phyloP scores from a whole-genome alignment of 2,329 filamentous ascomycete species.

The Arthrobotrys musiformis region DNA sequence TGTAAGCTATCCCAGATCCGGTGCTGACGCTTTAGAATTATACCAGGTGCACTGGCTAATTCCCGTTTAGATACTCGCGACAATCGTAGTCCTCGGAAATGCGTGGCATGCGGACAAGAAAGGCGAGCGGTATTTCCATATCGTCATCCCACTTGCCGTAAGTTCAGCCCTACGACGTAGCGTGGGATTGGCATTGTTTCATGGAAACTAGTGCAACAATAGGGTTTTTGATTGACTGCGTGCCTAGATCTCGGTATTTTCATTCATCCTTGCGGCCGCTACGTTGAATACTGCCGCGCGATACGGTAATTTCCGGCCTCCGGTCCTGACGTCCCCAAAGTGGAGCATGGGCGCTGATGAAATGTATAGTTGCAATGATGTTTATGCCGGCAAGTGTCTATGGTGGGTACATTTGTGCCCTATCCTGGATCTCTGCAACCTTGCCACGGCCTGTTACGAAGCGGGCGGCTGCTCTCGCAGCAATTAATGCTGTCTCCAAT shows the following conservation, averaged over 20 bases:
- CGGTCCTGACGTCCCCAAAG: not conserved
- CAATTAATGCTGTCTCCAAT: conserved; percentile 80
- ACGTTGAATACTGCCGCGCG: conserved; percentile 72
- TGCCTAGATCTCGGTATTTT: conserved; percentile 67
- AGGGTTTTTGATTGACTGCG: not conserved
- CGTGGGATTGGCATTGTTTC: not conserved
- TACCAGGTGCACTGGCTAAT: conserved; percentile 8
- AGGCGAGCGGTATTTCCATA: conserved; percentile 77
- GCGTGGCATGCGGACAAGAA: conserved; percentile 77
- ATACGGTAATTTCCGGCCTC: conserved; percentile 64
- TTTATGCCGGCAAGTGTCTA: conserved; percentile 73
- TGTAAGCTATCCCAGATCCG: conserved; percentile 61
- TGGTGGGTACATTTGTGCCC: conserved; percentile 73
- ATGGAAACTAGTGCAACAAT: not conserved
- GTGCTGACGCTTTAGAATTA: not conserved
- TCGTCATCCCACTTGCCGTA: conserved; percentile 70
- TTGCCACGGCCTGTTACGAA: conserved; percentile 81
- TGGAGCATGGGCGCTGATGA: not conserved
- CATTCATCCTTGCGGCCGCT: conserved; percentile 75
- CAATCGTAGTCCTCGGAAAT: conserved; percentile 72
- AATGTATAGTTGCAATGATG: conserved; percentile 71
- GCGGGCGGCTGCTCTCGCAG: conserved; percentile 76
- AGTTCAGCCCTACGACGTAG: not conserved
- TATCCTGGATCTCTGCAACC: conserved; percentile 80
- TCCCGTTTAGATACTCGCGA: conserved; percentile 64